Evolutionary conservation across 2,329 filamentous ascomycete genomes (phyloP).

Genomic region (Tolypocladium endophyticum): DNA sequence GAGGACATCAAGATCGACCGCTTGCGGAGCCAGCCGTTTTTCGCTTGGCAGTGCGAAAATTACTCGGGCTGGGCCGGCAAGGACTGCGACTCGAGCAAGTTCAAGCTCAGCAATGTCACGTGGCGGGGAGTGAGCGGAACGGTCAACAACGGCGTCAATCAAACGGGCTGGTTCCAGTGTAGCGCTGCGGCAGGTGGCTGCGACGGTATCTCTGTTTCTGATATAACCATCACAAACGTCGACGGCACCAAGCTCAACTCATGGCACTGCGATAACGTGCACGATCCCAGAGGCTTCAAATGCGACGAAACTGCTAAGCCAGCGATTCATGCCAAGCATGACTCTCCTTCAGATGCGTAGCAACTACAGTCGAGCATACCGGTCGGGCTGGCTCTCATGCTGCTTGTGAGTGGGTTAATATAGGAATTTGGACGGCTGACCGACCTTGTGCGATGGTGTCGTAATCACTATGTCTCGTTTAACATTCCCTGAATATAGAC

Average conservation of each 20-base stretch:
- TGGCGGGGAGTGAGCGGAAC: slow-evolving; percentile 18
- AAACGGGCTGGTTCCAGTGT: slow-evolving; percentile 19
- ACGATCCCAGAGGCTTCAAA: slow-evolving; percentile 11
- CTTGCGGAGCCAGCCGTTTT: slow-evolving; percentile 18
- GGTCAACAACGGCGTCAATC: slow-evolving; percentile 11
- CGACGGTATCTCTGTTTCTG: slow-evolving; percentile 14
- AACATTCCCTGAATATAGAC: too few species aligned
- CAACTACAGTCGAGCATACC: not conserved
- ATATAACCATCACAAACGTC: slow-evolving; percentile 11
- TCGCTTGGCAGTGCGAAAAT: slow-evolving; percentile 24
- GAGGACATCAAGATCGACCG: slow-evolving; percentile 18
- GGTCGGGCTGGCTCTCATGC: not conserved
- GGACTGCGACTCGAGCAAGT: slow-evolving; percentile 22
- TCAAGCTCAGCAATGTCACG: slow-evolving; percentile 16
- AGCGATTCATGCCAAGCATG: accelerated
- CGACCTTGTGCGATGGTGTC: not conserved
- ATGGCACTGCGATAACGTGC: slow-evolving; percentile 18
- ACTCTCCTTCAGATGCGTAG: not conserved
- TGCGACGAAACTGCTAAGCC: slow-evolving; percentile 4
- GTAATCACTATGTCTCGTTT: not conserved
- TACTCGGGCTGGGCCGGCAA: slow-evolving; percentile 21
- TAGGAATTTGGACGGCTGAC: not conserved
- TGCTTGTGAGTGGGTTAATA: not conserved
- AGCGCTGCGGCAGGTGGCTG: slow-evolving; percentile 20
- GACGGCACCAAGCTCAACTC: slow-evolving; percentile 7